phyloP scores from a whole-genome alignment of 495 filamentous ascomycete genomes.

The Achaetomiella virescens region DNA sequence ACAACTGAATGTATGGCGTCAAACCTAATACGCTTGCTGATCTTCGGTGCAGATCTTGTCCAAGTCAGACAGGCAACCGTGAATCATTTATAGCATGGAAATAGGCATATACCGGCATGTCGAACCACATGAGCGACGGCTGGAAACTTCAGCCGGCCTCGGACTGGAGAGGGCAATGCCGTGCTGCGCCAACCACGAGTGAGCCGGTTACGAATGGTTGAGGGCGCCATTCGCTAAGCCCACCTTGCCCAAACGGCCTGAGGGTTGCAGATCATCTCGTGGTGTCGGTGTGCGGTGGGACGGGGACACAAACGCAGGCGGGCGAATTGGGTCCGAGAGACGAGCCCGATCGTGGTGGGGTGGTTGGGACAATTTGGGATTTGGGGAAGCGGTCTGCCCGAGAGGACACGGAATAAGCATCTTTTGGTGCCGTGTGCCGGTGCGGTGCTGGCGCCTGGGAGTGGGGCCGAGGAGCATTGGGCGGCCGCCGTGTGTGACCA shows the following conservation, averaged over 20 bases:
- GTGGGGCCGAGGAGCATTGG: background rate
- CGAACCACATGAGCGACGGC: too few species aligned
- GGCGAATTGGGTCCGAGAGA: constrained; percentile 4
- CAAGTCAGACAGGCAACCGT: background rate
- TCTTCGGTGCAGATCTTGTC: constrained; percentile 2
- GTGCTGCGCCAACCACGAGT: constrained; percentile 8
- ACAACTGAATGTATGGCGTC: background rate
- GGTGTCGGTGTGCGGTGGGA: constrained; percentile 15
- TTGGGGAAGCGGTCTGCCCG: background rate
- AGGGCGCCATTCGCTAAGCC: background rate
- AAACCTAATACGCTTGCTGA: background rate
- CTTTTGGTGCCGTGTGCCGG: background rate
- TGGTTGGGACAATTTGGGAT: background rate
- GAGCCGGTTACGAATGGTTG: background rate
- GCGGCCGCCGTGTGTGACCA: constrained; percentile 1
- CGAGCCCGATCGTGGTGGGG: background rate
- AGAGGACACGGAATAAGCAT: background rate
- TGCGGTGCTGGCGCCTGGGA: background rate
- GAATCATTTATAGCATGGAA: background rate
- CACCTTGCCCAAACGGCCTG: background rate
- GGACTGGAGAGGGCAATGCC: background rate
- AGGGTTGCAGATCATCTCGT: constrained; percentile 14
- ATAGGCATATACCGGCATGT: background rate
- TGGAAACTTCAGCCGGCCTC: background rate
- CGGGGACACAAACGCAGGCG: background rate